phyloP scores from a whole-genome alignment of 2,329 filamentous ascomycete species.

The Cordyceps cicadae region DNA sequence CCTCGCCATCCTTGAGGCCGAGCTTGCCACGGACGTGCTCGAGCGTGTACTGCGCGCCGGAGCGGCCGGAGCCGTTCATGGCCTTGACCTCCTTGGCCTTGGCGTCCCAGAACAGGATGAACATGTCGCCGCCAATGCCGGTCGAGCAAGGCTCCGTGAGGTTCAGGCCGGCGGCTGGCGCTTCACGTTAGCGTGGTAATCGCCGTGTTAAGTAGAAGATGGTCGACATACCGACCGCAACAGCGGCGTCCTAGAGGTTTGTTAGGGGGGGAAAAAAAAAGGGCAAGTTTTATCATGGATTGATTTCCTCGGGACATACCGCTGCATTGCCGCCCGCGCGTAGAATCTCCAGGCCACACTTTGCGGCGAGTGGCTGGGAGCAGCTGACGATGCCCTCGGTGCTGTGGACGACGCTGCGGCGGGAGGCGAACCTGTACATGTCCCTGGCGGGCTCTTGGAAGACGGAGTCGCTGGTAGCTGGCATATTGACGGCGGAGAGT shows the following conservation, averaged over 20 bases:
- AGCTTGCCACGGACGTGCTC: constrained; percentile 64
- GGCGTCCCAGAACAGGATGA: constrained; percentile 86
- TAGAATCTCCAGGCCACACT: constrained; percentile 79
- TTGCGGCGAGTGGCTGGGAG: constrained; percentile 80
- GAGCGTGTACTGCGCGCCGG: constrained; percentile 59
- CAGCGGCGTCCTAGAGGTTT: constrained; percentile 70
- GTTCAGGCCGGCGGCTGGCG: constrained; percentile 75
- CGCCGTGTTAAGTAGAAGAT: no score
- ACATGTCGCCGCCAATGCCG: constrained; percentile 95
- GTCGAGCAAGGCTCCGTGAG: constrained; percentile 89
- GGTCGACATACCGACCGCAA: constrained; percentile 66
- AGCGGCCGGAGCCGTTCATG: constrained; percentile 88
- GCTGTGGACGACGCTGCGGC: constrained; percentile 87
- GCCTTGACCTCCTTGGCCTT: constrained; percentile 73
- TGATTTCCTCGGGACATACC: constrained; percentile 42
- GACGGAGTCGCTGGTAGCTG: constrained; percentile 38
- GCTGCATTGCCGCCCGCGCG: constrained; percentile 86
- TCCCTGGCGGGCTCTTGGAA: constrained; percentile 37
- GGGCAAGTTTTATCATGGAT: not conserved
- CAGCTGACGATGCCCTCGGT: constrained; percentile 86
- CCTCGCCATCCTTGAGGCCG: constrained; percentile 47
- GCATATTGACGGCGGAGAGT: constrained; percentile 28
- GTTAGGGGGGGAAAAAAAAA: not conserved
- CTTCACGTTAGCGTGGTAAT: not conserved
- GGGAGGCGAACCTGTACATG: constrained; percentile 63